A percentile compares a stretch with the other conserved stretches of the same genome.
phyloP scores from a whole-genome alignment of 441 rosid species.

The Syzygium syzygioides region DNA sequence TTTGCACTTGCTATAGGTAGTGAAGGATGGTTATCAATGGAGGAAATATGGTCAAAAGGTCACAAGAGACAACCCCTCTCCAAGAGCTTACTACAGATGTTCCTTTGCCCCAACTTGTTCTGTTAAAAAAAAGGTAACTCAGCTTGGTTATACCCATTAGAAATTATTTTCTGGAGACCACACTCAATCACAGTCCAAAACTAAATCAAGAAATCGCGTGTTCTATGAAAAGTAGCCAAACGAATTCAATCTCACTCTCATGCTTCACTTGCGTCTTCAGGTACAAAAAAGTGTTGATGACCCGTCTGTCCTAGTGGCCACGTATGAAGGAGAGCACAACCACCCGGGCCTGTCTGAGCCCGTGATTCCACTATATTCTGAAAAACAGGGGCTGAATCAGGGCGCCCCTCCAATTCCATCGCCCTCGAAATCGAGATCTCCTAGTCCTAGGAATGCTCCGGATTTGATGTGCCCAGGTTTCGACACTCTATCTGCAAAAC shows the following conservation, averaged over 20 bases:
- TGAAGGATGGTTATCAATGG: conserved; percentile 15
- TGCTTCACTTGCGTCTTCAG: not conserved
- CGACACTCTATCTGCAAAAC: not conserved
- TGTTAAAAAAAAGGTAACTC: conserved; percentile 14
- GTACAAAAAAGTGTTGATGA: conserved; percentile 13
- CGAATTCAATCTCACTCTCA: not conserved
- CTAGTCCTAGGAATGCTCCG: not conserved
- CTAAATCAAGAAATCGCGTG: not conserved
- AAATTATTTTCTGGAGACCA: not conserved
- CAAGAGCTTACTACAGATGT: conserved; percentile 16
- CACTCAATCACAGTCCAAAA: not conserved
- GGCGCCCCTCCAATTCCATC: not conserved
- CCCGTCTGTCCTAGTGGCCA: conserved; percentile 11
- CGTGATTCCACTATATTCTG: not conserved
- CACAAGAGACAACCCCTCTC: conserved; percentile 19
- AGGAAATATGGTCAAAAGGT: conserved; percentile 20
- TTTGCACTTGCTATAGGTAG: not conserved
- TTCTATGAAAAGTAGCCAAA: not conserved
- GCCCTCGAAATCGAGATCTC: not conserved
- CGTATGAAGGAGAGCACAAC: conserved; percentile 17
- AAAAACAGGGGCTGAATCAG: not conserved
- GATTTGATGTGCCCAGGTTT: not conserved
- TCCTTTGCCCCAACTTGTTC: conserved; percentile 13
- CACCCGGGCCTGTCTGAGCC: not conserved
- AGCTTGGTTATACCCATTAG: not conserved